Evolutionary conservation across 768 basidiomycete species (phyloP), one percentile per base, ranked within the genome.

Genomic region (Lentinula edodes): DNA sequence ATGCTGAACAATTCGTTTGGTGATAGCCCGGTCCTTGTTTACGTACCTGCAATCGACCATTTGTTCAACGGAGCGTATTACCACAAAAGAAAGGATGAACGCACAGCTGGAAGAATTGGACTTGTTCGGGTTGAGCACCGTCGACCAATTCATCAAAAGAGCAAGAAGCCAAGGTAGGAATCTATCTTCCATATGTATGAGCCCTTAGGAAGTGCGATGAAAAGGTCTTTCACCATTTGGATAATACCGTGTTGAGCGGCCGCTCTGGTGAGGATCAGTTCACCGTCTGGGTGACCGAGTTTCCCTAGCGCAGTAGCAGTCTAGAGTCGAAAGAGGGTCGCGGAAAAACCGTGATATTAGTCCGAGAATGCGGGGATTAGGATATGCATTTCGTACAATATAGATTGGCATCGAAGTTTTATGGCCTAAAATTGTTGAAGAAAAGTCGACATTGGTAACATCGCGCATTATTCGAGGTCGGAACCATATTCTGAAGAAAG

Each of bases 131-230:
- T 45, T 81, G 74, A 12, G 93, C 90, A 0, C 86, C 90, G 70
- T 96, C 90, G n/a, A 97, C 80, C 54, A 98, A 85, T 72, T 98
- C 94, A 70, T 98, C 95, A 72, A 98, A 97, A 0, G 93, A 91
- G 72, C 95, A 98, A 0, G 92, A 95, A 0, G 96, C 93, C 20
- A 98, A 79, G 0, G 97, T 98, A 1, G 95, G 94, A 58, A 98
- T 96, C 95, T 95, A 52, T n/a, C 39, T 6, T 13, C 8, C 61
- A 55, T 6, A 20, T 13, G 39, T 43, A 23, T 16, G 15, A 41
- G 20, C 6, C 42, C 3, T 13, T 28, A 35, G 46, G 8, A 46
- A 15, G 2, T n/a, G 42, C 6, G 16, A 43, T 16, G 42, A 43
- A 43, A 39, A 46, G 35, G n/a, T n/a, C 32, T 12, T 4, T 6